Base-by-base conservation (phyloP, 208 protist species). In the Trypanosoma lewisi region DNA sequence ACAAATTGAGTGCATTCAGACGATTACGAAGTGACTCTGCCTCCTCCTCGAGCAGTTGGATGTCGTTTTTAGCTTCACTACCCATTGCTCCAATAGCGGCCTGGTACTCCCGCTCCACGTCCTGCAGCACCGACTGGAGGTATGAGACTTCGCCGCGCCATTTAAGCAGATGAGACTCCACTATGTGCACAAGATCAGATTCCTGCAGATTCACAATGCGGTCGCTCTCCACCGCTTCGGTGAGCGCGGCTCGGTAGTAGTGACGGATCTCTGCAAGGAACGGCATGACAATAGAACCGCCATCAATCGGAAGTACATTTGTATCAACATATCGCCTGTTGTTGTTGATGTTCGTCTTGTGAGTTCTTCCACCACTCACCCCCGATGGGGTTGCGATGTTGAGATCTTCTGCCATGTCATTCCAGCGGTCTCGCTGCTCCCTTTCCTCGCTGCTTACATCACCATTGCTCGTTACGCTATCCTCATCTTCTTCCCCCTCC, bases 211-310 rank as follows among this genome's bases (percentile, higher is more conserved):
- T 74, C 11, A 93, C 55, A 50, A 88, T 54, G 50, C 73, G 60
- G 25, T 72, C 78, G 8, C 58, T 59, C 21, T 34, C 66, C 25
- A 31, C 28, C 16, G 80, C 86, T 39, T 85, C 80, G 25, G 64
- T 51, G 4, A 70, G 50, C n/a, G 76, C 53, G 28, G 58, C 60
- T 30, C 70, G 63, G 51, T 88, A 87, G 63, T 79, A 44, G 62
- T 88, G 72, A 44, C 67, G 63, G 33, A 89, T 88, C 67, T 87
- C 70, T 28, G 77, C 67, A 25, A 93, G 51, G 59, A 80, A 87
- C 0, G 69, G 69, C 11, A 64, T 17, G 7, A 80, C 73, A 63
- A 70, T 65, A 25, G 82, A 76, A 31, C 70, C 70, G 47, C 52
- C 19, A 1, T 54, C 36, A 7, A 58, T 28, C 21, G 36, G 36